Base-by-base conservation (phyloP, 2,329 filamentous ascomycete species). In the Fusarium bactridioides region DNA sequence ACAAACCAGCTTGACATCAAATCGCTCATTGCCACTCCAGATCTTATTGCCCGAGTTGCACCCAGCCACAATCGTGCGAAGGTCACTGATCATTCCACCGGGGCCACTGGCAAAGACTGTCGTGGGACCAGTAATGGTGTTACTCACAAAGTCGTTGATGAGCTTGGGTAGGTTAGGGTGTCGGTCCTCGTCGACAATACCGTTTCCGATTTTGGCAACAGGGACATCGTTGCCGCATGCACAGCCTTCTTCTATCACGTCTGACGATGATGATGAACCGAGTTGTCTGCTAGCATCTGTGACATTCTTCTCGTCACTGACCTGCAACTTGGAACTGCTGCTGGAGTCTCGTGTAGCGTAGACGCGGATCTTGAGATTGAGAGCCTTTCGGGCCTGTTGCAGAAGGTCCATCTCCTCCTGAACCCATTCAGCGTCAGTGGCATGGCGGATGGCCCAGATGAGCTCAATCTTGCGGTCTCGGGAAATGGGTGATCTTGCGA, bases 381-480 rank as follows among this genome's bases (percentile, higher is more conserved):
- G 81, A 7, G 82, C 82, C 12, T 77, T 76, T 45, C 74, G 72
- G 13, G 71, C 69, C 45, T 81, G 81, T 9, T 80, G 81, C 15
- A 92, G 80, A 11, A 83, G 70, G 5, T 85, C 82, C 16, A 93
- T 80, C 77, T 93, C 91, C 10, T 82, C 76, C 31, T 81, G 79
- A 15, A 92, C 82, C 90, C 91, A 93, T 25, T 84, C 81, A 21
- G 88, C 78, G 68, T 92, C 88, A 11, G 79, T 77, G 11, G 81
- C 81, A 44, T 86, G 85, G 19, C 90, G 84, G 41, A 93, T 83
- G 4, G 88, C 86, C 91, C 91, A 93, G 62, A 92, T 82, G n/a
- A 93, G 86, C 74, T 90, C 87, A 4, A 92, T 78, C 66, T 83
- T 85, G 57, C 85, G 81, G 60, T 84, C 80, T 31, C 79, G 70